These are phyloP conservation scores for Leishmania lainsoni DNA, from an alignment of 208 protist species.

Conservation along the genomic window DNA sequence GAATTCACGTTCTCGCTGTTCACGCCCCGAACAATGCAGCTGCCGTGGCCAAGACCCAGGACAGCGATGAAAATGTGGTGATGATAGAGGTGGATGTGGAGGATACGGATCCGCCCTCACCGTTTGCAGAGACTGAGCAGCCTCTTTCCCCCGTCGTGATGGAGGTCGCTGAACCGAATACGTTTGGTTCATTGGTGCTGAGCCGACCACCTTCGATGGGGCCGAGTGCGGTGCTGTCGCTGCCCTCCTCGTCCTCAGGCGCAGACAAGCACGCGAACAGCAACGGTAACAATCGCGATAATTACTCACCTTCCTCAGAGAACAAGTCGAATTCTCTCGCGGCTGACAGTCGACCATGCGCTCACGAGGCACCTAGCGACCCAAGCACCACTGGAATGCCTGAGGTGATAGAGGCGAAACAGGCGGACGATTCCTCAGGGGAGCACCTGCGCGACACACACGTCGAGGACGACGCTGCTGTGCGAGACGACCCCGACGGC, in stretches of 20 bases:
- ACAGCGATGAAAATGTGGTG: slow-evolving; percentile 20
- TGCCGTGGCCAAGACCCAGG: not conserved
- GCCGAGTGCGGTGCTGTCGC: slow-evolving; percentile 3
- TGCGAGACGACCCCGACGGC: not conserved
- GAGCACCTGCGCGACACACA: not conserved
- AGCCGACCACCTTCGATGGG: slow-evolving; percentile 38
- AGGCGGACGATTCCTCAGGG: not conserved
- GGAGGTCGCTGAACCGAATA: slow-evolving; percentile 24
- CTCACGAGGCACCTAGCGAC: not conserved
- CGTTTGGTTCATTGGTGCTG: slow-evolving; percentile 31
- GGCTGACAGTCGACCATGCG: slow-evolving; percentile 8
- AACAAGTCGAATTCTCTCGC: not conserved
- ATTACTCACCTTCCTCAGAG: not conserved
- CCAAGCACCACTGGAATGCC: not conserved
- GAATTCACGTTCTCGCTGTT: not conserved
- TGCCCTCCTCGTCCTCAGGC: not conserved
- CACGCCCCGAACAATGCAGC: not conserved
- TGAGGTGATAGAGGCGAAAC: not conserved
- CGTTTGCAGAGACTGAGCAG: slow-evolving; percentile 19
- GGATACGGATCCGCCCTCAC: slow-evolving; percentile 19
- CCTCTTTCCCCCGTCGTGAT: slow-evolving; percentile 23
- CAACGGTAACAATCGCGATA: not conserved
- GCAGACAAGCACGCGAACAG: slow-evolving; percentile 3
- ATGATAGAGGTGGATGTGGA: slow-evolving; percentile 22
- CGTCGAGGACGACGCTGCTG: not conserved